phyloP scores from a whole-genome alignment of 352 stramenopile genomes.

The Phytophthora sp. region DNA sequence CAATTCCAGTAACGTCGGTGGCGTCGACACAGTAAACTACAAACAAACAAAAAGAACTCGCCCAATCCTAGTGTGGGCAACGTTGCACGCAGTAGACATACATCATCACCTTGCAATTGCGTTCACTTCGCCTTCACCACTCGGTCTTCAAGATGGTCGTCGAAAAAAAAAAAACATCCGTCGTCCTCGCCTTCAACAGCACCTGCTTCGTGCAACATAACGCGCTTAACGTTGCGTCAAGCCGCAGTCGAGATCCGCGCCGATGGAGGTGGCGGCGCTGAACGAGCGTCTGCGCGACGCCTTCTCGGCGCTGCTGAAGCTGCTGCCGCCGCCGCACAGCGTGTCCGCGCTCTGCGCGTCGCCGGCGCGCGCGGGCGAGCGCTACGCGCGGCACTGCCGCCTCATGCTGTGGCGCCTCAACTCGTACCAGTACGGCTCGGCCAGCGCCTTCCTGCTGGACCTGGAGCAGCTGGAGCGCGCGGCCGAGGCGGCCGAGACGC shows the following conservation, averaged over 20 bases:
- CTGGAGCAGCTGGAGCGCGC: slow-evolving; percentile 49
- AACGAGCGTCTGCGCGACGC: slow-evolving; percentile 70
- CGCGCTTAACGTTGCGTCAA: too few species aligned
- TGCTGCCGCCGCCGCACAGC: slow-evolving; percentile 37
- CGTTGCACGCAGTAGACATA: too few species aligned
- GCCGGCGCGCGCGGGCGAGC: not conserved
- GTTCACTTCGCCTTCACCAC: too few species aligned
- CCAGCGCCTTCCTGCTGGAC: slow-evolving; percentile 58
- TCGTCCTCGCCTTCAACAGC: too few species aligned
- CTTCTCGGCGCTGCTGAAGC: slow-evolving; percentile 68
- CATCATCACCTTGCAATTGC: too few species aligned
- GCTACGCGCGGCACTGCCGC: slow-evolving; percentile 42
- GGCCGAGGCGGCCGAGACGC: slow-evolving; percentile 1
- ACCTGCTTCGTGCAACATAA: too few species aligned
- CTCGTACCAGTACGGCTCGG: slow-evolving; percentile 65
- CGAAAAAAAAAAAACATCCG: too few species aligned
- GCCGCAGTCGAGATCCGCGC: too few species aligned
- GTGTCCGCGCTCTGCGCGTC: slow-evolving; percentile 1
- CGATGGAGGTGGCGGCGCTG: slow-evolving; percentile 68
- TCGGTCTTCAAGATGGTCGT: too few species aligned
- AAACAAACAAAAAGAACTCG: too few species aligned
- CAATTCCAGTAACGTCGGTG: slow-evolving; percentile 57
- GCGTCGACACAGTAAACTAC: too few species aligned
- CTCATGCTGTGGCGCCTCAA: slow-evolving; percentile 58
- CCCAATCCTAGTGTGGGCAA: too few species aligned